Base-by-base conservation (phyloP, 345 rosid species). In the Lepidium africanum region DNA sequence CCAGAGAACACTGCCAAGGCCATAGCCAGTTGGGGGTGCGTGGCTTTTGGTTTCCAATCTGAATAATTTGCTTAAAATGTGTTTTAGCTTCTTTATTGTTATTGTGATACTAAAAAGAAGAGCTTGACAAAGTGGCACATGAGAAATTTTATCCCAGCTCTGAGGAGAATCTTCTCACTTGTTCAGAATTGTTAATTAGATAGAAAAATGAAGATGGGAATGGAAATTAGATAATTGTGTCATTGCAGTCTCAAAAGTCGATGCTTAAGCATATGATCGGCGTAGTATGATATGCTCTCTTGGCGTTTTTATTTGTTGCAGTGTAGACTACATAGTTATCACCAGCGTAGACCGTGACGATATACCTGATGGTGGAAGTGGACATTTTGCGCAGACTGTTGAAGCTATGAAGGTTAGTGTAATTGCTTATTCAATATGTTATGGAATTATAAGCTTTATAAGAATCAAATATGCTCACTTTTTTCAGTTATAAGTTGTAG, bases 331-430 rank as follows among this genome's bases (percentile, higher is more conserved):
- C 70, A 95, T 95, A 69, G 99, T 95, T 74, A 65, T 95, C 11
- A 95, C 99, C 10, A 95, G 99, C 55, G 99, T 95, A 13, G 99
- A 95, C 71, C 96, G 99, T 69, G 96, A 95, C 43, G 99, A 95
- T 83, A 45, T 95, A 37, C 96, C 92, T 63, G 97, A 95, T 81
- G 97, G 99, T 16, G 97, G 99, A 65, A 95, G 99, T 76, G 96
- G 89, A 40, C 99, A 95, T 87, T 95, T 91, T 89, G 92, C 93
- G 12, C 80, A 71, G 85, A 95, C 99, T 55, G 99, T 91, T 27
- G 72, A 80, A 75, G 93, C 94, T 36, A 86, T 87, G 86, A 95
- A 95, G 92, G 99, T 94, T 5, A 59, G 72, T 72, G 43, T 67
- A 36, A 11, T 33, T 68, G 25, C 43, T 52, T 38, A 45, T 62